Evolutionary conservation across 441 rosid genomes (phyloP).

Genomic region (Pelargonium citronellum): DNA sequence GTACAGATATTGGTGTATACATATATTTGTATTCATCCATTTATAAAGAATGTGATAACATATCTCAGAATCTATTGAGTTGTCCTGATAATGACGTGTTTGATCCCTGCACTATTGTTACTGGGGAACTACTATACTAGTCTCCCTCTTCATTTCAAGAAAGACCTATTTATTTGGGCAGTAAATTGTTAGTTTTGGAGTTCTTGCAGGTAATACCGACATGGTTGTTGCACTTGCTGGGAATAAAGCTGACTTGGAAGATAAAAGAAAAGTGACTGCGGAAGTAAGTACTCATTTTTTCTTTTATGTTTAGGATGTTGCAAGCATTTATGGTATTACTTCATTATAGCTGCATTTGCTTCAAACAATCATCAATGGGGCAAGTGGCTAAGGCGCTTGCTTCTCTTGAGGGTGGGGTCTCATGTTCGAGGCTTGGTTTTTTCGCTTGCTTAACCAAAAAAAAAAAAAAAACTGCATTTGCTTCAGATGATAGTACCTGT

Average conservation of each 20-base stretch:
- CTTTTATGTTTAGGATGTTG: neutral
- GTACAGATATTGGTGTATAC: too few relatives aligned
- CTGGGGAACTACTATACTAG: neutral
- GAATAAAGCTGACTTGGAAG: constrained; percentile 44
- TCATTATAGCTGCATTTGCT: neutral
- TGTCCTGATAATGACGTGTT: too few relatives aligned
- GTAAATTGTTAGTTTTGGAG: constrained; percentile 3
- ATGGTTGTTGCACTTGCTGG: constrained; percentile 49
- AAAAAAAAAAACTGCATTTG: too few relatives aligned
- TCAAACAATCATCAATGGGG: too few relatives aligned
- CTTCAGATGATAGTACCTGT: neutral
- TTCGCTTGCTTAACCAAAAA: too few relatives aligned
- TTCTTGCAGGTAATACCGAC: constrained; percentile 35
- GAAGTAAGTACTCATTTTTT: constrained; percentile 31
- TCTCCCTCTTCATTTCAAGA: neutral
- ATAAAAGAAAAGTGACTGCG: constrained; percentile 39
- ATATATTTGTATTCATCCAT: too few relatives aligned
- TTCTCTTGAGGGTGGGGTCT: too few relatives aligned
- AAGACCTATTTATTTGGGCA: neutral
- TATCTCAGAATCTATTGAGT: too few relatives aligned
- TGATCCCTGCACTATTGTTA: too few relatives aligned
- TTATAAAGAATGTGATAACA: too few relatives aligned
- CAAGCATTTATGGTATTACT: neutral
- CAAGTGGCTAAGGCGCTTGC: too few relatives aligned
- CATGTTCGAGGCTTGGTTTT: too few relatives aligned